Base-by-base conservation (phyloP, 1,139 yeast genomes). In the Yamadazyma friedrichii region DNA sequence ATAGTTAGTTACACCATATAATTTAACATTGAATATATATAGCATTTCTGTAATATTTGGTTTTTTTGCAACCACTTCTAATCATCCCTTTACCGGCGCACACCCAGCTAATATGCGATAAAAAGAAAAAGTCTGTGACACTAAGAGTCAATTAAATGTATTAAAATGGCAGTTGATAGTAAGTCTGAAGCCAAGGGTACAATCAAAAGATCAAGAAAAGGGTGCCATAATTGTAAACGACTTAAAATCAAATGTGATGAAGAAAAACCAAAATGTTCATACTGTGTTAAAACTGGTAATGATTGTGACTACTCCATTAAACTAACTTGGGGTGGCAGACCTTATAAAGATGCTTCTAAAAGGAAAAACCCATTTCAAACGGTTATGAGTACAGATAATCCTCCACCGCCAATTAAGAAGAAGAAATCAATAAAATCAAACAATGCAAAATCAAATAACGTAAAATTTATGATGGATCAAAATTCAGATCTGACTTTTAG, bases 321-420 rank as follows among this genome's bases (percentile, higher is more conserved):
- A 48, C 64, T 86, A 32, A 77, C 81, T 0, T 86, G 95, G 95
- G 93, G 91, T 16, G 93, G 93, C 0, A 59, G 91, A 39, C 88
- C 88, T 0, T 80, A 69, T 47, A 65, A 66, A 44, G 61, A 67
- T 42, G 35, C 33, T 4, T 76, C 70, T 46, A 67, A 70, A 37
- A 64, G 70, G 10, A 64, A 52, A 22, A 44, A 33, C 24, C 41
- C 35, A 4, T 41, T 34, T 25, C 39, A 37, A 22, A 41, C 16
- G 11, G 17, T 35, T 4, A 6, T 26, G 12, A 22, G 10, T 6
- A 15, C 17, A 6, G 29, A 35, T 15, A 9, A 8, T 11, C 12
- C 12, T 17, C 4, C 32, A 6, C 10, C 27, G n/a, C 11, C 17
- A 15, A 20, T 3, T 3, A 24, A 16, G 29, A 36, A 31, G 25